Percentiles rank a stretch among this genome's conserved stretches.
phyloP scores from a whole-genome alignment of 768 basidiomycete genomes.

The Pisolithus albus region DNA sequence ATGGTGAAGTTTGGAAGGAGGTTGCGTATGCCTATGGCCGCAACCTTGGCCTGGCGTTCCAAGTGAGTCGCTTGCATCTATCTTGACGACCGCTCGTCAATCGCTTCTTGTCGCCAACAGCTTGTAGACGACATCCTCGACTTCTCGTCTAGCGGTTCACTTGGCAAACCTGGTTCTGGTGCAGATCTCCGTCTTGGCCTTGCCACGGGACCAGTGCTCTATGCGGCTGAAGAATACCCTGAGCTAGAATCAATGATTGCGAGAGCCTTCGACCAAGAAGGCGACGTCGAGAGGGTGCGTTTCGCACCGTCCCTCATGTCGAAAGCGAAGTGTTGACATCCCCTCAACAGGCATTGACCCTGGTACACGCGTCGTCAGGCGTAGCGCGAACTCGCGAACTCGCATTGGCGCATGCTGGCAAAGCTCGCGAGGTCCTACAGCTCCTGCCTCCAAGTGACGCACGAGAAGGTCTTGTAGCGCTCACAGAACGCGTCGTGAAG shows the following conservation, averaged over 20 bases:
- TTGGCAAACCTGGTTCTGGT: slow-evolving; percentile 83
- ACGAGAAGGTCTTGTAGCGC: slow-evolving; percentile 61
- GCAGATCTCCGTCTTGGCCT: slow-evolving; percentile 79
- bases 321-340: neutral
- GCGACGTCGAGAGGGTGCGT: slow-evolving; percentile 75
- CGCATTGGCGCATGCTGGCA: slow-evolving; percentile 66
- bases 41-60: slow-evolving; percentile 92
- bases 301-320: neutral
- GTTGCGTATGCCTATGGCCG: slow-evolving; percentile 87
- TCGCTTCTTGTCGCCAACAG: slow-evolving; percentile 31
- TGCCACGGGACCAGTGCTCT: slow-evolving; percentile 81
- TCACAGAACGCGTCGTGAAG: slow-evolving; percentile 63
- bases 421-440: slow-evolving; percentile 63
- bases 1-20: slow-evolving; percentile 82
- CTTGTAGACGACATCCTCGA: slow-evolving; percentile 95
- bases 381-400: slow-evolving; percentile 73
- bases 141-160: slow-evolving; percentile 65
- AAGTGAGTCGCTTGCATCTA: slow-evolving; percentile 43
- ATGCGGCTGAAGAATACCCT: slow-evolving; percentile 80
- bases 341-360: slow-evolving; percentile 50
- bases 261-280: slow-evolving; percentile 67
- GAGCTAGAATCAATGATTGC: slow-evolving; percentile 70
- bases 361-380: slow-evolving; percentile 60
- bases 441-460: slow-evolving; percentile 78
- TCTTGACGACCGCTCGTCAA: neutral